These are phyloP conservation scores for Xanthoparmelia taractica DNA, from an alignment of 495 filamentous ascomycete species.

Conservation along the genomic window DNA sequence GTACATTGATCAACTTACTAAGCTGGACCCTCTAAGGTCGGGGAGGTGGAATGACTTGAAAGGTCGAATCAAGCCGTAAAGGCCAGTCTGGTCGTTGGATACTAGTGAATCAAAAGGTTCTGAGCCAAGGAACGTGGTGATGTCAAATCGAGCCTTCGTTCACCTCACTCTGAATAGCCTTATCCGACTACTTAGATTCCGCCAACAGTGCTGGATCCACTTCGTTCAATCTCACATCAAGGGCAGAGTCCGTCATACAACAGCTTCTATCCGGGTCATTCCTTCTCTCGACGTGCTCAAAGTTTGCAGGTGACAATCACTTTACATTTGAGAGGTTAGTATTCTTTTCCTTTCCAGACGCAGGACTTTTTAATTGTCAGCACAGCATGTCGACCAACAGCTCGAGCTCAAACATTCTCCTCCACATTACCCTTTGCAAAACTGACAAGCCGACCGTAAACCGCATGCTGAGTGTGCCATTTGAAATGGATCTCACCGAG, in stretches of 20 bases:
- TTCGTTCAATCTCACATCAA: no score
- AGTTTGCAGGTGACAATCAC: no score
- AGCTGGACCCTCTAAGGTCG: constrained; percentile 60
- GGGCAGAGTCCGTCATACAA: no score
- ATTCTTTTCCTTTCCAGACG: not conserved
- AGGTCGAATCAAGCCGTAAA: no score
- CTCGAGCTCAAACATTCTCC: not conserved
- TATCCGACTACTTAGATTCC: no score
- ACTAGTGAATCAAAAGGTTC: not conserved
- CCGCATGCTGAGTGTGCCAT: constrained; percentile 4
- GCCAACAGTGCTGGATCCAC: no score
- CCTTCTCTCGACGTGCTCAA: no score
- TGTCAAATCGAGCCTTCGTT: no score
- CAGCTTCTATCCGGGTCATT: no score
- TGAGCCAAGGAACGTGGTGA: no score
- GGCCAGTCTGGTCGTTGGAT: not conserved
- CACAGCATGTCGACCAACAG: not conserved
- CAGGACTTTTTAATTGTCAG: not conserved
- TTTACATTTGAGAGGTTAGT: not conserved
- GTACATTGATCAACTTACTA: constrained; percentile 58
- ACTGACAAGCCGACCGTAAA: not conserved
- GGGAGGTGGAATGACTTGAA: constrained; percentile 19
- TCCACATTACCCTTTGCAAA: not conserved
- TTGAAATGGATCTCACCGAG: not conserved
- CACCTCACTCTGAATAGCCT: no score